Evolutionary conservation across 2,329 filamentous ascomycete species (phyloP).

Genomic region (Scytalidium sp.): DNA sequence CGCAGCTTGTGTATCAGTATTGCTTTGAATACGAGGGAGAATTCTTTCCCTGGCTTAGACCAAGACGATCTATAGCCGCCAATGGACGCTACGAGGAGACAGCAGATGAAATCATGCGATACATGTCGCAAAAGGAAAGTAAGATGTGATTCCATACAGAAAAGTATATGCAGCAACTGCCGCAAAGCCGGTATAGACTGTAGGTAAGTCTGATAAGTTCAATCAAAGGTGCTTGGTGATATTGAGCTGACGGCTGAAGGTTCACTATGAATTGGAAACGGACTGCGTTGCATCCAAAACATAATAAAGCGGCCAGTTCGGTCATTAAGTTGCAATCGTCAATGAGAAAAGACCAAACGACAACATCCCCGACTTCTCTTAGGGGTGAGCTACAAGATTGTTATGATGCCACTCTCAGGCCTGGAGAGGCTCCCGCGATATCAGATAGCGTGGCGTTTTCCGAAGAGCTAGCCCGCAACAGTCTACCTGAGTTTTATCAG

Average conservation of each 20-base stretch:
- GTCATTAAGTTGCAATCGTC: too few species aligned
- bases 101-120: conserved; percentile 7
- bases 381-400: background rate
- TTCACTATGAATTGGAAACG: background rate
- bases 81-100: background rate
- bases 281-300: background rate
- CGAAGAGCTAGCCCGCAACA: conserved; percentile 11
- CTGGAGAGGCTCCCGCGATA: background rate
- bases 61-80: background rate
- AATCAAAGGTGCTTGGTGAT: background rate
- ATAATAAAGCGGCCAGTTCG: background rate
- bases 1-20: too few species aligned
- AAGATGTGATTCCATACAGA: conserved; percentile 10
- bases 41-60: too few species aligned
- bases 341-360: background rate
- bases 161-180: conserved; percentile 8
- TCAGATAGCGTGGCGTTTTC: conserved; percentile 2
- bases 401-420: background rate
- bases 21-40: too few species aligned
- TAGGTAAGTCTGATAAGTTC: conserved; percentile 5
- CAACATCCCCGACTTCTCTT: background rate
- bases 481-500: conserved; percentile 13
- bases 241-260: background rate
- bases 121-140: conserved; percentile 15
- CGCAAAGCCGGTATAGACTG: conserved; percentile 7